phyloP scores from a whole-genome alignment of 2,329 filamentous ascomycete species.

The Lizonia empirigonia region DNA sequence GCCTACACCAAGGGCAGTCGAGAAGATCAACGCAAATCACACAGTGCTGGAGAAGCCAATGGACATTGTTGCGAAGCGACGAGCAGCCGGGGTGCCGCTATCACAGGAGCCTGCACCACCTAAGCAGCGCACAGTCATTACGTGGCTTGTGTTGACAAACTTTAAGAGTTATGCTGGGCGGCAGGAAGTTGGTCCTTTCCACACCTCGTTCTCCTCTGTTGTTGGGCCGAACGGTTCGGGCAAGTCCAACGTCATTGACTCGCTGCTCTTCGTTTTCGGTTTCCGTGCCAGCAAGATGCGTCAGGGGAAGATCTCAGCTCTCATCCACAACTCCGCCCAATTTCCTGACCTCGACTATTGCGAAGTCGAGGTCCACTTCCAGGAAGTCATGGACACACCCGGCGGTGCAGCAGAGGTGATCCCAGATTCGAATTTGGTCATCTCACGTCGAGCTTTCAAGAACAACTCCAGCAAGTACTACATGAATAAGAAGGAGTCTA shows the following conservation, averaged over 20 bases:
- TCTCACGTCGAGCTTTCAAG: conserved; percentile 92
- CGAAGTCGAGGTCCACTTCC: conserved; percentile 95
- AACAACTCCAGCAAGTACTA: conserved; percentile 99
- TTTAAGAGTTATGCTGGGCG: conserved; percentile 98
- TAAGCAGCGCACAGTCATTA: conserved; percentile 89
- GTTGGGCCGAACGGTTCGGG: conserved; percentile 97
- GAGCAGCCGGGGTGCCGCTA: conserved; percentile 65
- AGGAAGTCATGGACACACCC: conserved; percentile 89
- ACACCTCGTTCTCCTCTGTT: conserved; percentile 95
- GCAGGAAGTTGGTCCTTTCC: conserved; percentile 95
- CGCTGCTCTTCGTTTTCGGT: conserved; percentile 96
- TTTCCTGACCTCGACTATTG: conserved; percentile 86
- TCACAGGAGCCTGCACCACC: conserved; percentile 76
- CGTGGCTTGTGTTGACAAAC: conserved; percentile 88
- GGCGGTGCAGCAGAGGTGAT: conserved; percentile 76
- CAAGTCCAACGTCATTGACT: conserved; percentile 99
- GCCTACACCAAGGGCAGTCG: conserved; percentile 53
- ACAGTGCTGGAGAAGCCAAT: conserved; percentile 85
- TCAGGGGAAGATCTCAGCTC: conserved; percentile 94
- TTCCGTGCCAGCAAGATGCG: conserved; percentile 99
- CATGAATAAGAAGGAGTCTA: conserved; percentile 87
- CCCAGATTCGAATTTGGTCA: conserved; percentile 81
- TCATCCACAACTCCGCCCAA: conserved; percentile 95
- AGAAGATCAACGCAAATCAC: conserved; percentile 76
- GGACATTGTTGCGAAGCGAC: conserved; percentile 90